These are phyloP conservation scores for Dipodascopsis uninucleata DNA, from an alignment of 805 yeast genomes.

Conservation along the genomic window DNA sequence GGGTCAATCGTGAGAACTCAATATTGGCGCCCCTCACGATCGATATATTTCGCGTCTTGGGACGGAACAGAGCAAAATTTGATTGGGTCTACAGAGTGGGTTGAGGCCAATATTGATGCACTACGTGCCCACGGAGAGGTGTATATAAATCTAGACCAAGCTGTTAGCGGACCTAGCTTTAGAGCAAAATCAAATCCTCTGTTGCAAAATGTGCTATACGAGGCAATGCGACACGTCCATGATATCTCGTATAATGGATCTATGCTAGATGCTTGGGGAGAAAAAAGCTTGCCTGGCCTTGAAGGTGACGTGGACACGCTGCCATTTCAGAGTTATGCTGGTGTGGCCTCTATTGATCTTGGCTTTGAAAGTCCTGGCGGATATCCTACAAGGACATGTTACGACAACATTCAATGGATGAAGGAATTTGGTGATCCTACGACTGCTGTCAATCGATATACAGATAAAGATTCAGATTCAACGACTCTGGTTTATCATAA, in stretches of 20 bases:
- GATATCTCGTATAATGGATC: constrained; percentile 40
- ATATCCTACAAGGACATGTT: constrained; percentile 68
- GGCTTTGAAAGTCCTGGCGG: constrained; percentile 51
- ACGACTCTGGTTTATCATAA: constrained; percentile 54
- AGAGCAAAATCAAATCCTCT: constrained; percentile 57
- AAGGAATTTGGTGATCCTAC: constrained; percentile 53
- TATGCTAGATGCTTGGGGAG: constrained; percentile 16
- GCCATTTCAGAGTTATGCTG: constrained; percentile 43
- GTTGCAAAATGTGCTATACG: constrained; percentile 46
- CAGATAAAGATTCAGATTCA: constrained; percentile 10
- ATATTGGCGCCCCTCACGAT: constrained; percentile 72
- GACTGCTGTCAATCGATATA: neutral
- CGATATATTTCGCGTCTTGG: constrained; percentile 70
- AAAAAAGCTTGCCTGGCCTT: constrained; percentile 3
- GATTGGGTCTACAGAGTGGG: constrained; percentile 75
- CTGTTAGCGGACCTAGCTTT: constrained; percentile 54
- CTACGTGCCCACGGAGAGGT: constrained; percentile 55
- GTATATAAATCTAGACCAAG: constrained; percentile 67
- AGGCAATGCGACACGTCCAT: constrained; percentile 42
- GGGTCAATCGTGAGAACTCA: constrained; percentile 43
- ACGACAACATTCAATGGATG: constrained; percentile 71
- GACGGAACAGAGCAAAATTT: constrained; percentile 75
- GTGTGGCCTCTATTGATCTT: constrained; percentile 49
- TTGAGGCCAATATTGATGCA: constrained; percentile 51
- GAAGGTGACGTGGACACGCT: constrained; percentile 58